Evolutionary conservation across 345 rosid genomes (phyloP).

Genomic region (Euphorbia lathyris): DNA sequence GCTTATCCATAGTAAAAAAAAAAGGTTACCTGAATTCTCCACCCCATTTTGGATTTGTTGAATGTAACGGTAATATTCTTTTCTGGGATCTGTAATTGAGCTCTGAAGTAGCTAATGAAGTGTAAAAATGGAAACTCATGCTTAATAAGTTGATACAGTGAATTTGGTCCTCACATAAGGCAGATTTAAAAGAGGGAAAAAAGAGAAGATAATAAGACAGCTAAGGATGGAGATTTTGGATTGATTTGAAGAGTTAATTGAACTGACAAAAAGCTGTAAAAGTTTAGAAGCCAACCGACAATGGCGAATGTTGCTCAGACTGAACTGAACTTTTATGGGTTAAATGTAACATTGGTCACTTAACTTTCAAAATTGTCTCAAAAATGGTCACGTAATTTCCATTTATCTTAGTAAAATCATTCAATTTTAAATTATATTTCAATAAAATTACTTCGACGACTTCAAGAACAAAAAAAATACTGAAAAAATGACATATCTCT

Average conservation of each 20-base stretch:
- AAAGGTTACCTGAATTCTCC: conserved; percentile 5
- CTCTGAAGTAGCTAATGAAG: not conserved
- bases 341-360: too few species aligned
- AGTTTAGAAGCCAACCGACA: conserved; percentile 34
- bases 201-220: conserved; percentile 7
- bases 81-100: not conserved
- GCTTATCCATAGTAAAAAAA: not conserved
- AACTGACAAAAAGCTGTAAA: conserved; percentile 27
- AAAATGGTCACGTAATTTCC: too few species aligned
- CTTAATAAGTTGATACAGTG: conserved; percentile 1
- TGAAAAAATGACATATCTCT: too few species aligned
- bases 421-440: too few species aligned
- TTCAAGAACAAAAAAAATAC: too few species aligned
- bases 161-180: conserved; percentile 1
- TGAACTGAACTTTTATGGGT: too few species aligned
- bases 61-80: not conserved
- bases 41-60: not conserved
- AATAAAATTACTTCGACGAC: too few species aligned
- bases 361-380: too few species aligned
- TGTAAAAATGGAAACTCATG: not conserved
- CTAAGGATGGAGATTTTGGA: conserved; percentile 24
- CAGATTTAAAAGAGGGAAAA: not conserved
- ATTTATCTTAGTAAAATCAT: too few species aligned
- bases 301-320: conserved; percentile 29
- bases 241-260: conserved; percentile 31